Evolutionary conservation across 2,329 filamentous ascomycete species (phyloP), one percentile per base, ranked within the genome.

Genomic region (Incumbomyces delicatus): DNA sequence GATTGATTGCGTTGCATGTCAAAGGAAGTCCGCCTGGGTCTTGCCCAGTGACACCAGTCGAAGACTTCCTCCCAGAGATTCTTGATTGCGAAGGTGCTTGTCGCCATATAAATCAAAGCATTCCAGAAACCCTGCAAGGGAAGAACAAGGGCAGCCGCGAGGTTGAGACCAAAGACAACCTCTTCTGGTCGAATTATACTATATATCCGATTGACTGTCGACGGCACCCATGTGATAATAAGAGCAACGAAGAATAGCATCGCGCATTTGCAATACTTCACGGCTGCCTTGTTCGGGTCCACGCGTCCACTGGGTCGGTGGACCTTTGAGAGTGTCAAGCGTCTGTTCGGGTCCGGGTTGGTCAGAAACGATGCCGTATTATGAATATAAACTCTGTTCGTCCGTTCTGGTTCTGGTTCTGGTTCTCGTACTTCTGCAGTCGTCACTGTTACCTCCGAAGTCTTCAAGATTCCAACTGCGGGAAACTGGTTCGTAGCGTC

Each of bases 101-200:
- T 87, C 10, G 77, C 73, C 13, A 79, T 66, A 63, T 92, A 94
- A 54, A 94, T 87, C 48, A 85, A 63, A 14, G 81, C 77, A 61
- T 94, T 94, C 85, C 86, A 92, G 58, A 89, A 85, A 0, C 87
- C 87, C 60, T 94, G 87, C 0, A 88, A 72, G 0, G 87, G 86
- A 7, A 94, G 72, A 1, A 92, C 85, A 34, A 87, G 74, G 0
- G 83, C 80, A 17, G 83, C 81, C 53, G 81, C 76, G 53, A 83
- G 79, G 57, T 86, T 80, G 18, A 92, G 74, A 0, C 73, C 68
- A 22, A 80, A 73, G 12, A 70, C 74, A 0, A 74, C 65, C 3
- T 71, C 49, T 20, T 74, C 65, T 0, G 72, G 67, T 57, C 83
- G 70, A 7, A 80, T 70, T 13, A 88, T 70, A 2, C 78, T 78